These are phyloP conservation scores for Blastobotrys illinoisensis DNA, from an alignment of 1,139 yeast species.

Conservation along the genomic window DNA sequence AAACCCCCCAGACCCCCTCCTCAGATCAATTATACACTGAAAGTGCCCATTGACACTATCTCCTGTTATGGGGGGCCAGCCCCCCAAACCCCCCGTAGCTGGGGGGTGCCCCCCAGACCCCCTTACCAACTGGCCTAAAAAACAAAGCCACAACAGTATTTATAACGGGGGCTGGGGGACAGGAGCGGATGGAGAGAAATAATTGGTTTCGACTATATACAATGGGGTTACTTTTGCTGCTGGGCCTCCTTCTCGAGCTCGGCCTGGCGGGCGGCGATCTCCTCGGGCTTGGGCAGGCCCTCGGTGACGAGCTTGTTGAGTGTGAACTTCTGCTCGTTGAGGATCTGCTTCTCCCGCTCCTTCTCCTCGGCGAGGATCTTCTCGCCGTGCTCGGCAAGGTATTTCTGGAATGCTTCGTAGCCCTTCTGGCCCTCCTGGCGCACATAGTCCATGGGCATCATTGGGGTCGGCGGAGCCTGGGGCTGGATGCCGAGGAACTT, in stretches of 20 bases:
- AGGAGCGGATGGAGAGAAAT: no score
- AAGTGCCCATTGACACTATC: no score
- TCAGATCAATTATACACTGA: no score
- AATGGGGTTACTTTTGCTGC: background rate
- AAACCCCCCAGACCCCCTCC: no score
- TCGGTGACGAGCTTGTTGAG: conserved; percentile 79
- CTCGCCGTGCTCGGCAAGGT: conserved; percentile 83
- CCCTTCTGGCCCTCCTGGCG: conserved; percentile 92
- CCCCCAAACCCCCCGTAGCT: no score
- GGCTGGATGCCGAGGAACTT: conserved; percentile 58
- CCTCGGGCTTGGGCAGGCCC: conserved; percentile 83
- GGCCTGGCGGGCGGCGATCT: conserved; percentile 63
- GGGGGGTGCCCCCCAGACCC: no score
- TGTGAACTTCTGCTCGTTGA: conserved; percentile 72
- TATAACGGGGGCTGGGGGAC: no score
- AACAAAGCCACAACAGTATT: no score
- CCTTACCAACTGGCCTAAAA: no score
- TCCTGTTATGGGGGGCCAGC: no score
- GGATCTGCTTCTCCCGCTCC: conserved; percentile 70
- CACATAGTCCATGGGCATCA: conserved; percentile 85
- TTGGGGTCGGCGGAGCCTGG: conserved; percentile 51
- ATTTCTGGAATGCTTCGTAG: conserved; percentile 75
- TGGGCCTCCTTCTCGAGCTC: conserved; percentile 39
- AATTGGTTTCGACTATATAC: background rate
- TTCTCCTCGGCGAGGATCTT: conserved; percentile 79